Conservation (phyloP, 352 stramenopile species). For the Porosira glacialis region DNA sequence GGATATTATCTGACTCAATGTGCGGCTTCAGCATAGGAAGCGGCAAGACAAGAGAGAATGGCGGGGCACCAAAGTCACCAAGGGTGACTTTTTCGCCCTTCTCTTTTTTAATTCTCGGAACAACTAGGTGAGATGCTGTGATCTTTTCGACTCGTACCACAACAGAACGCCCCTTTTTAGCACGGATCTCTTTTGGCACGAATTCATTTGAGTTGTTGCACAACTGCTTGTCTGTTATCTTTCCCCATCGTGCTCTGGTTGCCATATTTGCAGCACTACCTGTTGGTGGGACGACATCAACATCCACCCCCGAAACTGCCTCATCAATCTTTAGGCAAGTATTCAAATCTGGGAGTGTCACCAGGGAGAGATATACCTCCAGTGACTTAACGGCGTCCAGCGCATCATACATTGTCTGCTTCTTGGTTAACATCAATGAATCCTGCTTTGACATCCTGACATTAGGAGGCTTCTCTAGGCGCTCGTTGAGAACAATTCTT, state of each 20-base stretch:
- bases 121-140: not conserved
- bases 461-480: constrained; percentile 17
- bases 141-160: not conserved
- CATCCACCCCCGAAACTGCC: constrained; percentile 5
- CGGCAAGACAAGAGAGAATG: constrained; percentile 17
- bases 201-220: constrained; percentile 23
- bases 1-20: constrained; percentile 5
- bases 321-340: constrained; percentile 17
- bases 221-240: constrained; percentile 8
- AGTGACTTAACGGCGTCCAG: constrained; percentile 39
- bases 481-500: constrained; percentile 12
- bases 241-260: constrained; percentile 27
- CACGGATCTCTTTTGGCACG: not conserved
- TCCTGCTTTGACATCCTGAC: constrained; percentile 31
- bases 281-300: constrained; percentile 46
- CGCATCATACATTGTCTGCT: constrained; percentile 43
- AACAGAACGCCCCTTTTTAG: not conserved
- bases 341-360: constrained; percentile 38
- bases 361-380: constrained; percentile 13
- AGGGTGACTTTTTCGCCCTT: not conserved
- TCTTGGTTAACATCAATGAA: constrained; percentile 12
- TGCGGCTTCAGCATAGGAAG: constrained; percentile 34
- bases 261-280: constrained; percentile 37
- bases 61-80: constrained; percentile 11
- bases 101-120: not conserved